Percentiles rank a stretch among this genome's conserved stretches.
phyloP scores from a whole-genome alignment of 208 protist species.

The Trypanosoma vivax region DNA sequence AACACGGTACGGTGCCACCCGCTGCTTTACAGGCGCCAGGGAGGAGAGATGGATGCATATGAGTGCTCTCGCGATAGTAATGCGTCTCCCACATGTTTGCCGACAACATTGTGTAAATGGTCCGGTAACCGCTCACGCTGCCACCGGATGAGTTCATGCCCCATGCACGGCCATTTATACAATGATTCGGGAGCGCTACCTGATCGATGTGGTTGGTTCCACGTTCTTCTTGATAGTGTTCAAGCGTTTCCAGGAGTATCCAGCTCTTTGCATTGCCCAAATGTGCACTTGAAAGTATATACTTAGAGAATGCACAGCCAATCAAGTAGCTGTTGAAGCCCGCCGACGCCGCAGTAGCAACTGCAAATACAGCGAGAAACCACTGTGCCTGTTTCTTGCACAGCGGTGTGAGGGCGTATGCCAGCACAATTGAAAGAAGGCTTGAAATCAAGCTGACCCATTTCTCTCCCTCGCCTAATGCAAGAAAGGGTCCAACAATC shows the following conservation, averaged over 20 bases:
- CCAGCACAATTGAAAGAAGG: conserved; percentile 13
- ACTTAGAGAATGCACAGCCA: neutral
- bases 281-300: conserved; percentile 11
- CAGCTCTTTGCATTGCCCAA: conserved; percentile 17
- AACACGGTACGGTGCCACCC: no score
- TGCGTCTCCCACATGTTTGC: no score
- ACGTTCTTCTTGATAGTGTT: conserved; percentile 9
- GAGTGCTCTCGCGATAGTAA: no score
- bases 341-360: conserved; percentile 3
- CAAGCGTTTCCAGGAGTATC: conserved; percentile 18
- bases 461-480: conserved; percentile 21
- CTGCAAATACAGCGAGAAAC: conserved; percentile 22
- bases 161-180: neutral
- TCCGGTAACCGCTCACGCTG: no score
- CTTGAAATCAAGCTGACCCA: conserved; percentile 13
- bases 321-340: conserved; percentile 14
- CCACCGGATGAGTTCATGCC: no score
- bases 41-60: no score
- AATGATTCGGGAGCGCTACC: neutral
- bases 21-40: no score
- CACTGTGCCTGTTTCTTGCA: conserved; percentile 21
- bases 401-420: conserved; percentile 27
- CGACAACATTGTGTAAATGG: no score
- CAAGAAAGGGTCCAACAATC: conserved; percentile 33
- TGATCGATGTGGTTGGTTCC: conserved; percentile 13